Evolutionary conservation across 2,329 filamentous ascomycete genomes (phyloP), one percentile per base, ranked within the genome.

Genomic region (Aspergillus awamori): DNA sequence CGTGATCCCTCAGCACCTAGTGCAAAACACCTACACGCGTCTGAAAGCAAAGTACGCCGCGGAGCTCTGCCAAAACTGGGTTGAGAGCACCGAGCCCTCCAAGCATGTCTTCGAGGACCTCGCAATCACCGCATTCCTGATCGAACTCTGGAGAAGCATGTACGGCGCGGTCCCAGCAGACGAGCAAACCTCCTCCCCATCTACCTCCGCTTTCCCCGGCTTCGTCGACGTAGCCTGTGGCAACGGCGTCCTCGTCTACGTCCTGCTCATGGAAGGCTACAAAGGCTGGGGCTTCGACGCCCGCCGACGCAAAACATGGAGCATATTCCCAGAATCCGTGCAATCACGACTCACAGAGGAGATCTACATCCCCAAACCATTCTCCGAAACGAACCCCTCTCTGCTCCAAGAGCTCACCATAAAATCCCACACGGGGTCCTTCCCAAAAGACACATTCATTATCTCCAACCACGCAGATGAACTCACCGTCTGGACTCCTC

Each of bases 81-180:
- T 87, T 13, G 95, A 98, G 79, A 84, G 85, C 55, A 98, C 93
- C 0, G 93, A 96, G 72, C 91, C 93, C 0, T 82, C 82, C 15
- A 99, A 98, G 75, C 93, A 98, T 72, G 92, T 98, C 2, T 98
- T 97, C 76, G 95, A 99, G 74, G 94, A 98, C 72, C 79, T 99
- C 20, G 86, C 87, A 4, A 97, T 99, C 64, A 91, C 94, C 0
- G 91, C 94, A 0, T 99, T 97, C 70, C 80, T 98, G 55, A 91
- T 98, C 26, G 93, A 97, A 79, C 80, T 98, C 2, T 99, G 95
- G 95, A 79, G 81, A 11, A 87, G 89, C 60, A 94, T 97, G 88
- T 98, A 98, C 73, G 74, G 74, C 0, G 68, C 67, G 15, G 60
- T 65, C 2, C 71, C 70, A 2, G 51, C 54, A 0, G 65, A 63